Conservation (phyloP, 2,329 filamentous ascomycete species). For the Botrytis tulipae region DNA sequence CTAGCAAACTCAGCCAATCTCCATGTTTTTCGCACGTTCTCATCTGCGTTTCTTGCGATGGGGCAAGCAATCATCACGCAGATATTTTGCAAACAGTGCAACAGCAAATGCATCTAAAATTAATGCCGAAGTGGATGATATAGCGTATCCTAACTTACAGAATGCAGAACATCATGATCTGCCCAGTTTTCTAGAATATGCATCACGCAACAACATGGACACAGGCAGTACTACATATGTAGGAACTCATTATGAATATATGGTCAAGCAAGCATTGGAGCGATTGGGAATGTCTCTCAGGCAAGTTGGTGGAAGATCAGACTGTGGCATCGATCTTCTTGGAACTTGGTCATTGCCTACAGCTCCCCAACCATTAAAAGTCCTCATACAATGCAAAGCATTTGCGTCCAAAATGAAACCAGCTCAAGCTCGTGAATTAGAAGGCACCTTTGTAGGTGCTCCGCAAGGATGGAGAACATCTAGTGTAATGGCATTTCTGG, state of each 20-base stretch:
- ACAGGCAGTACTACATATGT: constrained; percentile 59
- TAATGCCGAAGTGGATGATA: constrained; percentile 21
- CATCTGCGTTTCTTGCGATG: constrained; percentile 27
- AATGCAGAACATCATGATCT: constrained; percentile 60
- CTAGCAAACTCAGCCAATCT: constrained; percentile 16
- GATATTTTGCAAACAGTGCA: constrained; percentile 31
- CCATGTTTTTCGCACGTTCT: constrained; percentile 30
- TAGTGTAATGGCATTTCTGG: constrained; percentile 68
- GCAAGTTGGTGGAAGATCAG: constrained; percentile 64
- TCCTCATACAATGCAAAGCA: constrained; percentile 69
- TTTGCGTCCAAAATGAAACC: constrained; percentile 53
- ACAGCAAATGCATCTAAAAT: not conserved
- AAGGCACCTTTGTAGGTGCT: constrained; percentile 73
- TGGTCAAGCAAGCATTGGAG: constrained; percentile 53
- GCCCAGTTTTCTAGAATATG: constrained; percentile 63
- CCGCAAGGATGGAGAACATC: constrained; percentile 66
- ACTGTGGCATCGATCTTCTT: constrained; percentile 72
- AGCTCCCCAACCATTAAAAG: constrained; percentile 43
- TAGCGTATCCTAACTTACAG: constrained; percentile 48
- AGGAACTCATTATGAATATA: constrained; percentile 79
- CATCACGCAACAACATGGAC: constrained; percentile 53
- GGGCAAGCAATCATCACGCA: constrained; percentile 27
- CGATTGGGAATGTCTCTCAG: constrained; percentile 62
- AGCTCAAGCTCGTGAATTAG: constrained; percentile 67
- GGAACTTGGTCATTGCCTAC: constrained; percentile 65